phyloP scores from a whole-genome alignment of 805 yeast species.

The Kregervanrija delftensis region DNA sequence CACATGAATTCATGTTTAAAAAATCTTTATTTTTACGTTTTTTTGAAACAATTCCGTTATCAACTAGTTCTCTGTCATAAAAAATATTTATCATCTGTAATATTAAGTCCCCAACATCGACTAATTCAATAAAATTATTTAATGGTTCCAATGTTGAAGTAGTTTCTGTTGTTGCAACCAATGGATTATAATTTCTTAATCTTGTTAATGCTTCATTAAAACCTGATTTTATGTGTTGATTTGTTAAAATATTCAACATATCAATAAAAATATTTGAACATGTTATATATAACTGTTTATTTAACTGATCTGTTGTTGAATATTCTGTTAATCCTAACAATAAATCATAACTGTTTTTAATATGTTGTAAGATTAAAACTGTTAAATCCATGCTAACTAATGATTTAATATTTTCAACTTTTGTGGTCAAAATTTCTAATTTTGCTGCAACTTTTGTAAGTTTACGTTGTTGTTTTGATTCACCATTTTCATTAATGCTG shows the following conservation, averaged over 20 bases:
- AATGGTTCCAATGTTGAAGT: conserved; percentile 64
- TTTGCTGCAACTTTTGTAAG: conserved; percentile 71
- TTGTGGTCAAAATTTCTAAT: conserved; percentile 67
- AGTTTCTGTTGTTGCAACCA: conserved; percentile 18
- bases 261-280: conserved; percentile 62
- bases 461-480: conserved; percentile 20
- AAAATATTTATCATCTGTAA: conserved; percentile 90
- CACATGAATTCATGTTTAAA: conserved; percentile 68
- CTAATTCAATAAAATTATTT: conserved; percentile 80
- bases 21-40: conserved; percentile 58
- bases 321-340: conserved; percentile 38
- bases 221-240: conserved; percentile 75
- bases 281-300: conserved; percentile 26
- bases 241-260: conserved; percentile 55
- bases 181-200: conserved; percentile 65
- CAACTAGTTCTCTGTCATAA: conserved; percentile 74
- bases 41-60: conserved; percentile 39
- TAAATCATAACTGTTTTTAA: conserved; percentile 56
- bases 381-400: conserved; percentile 79
- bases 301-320: conserved; percentile 24
- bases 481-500: conserved; percentile 7
- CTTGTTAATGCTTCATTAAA: conserved; percentile 74
- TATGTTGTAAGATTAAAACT: conserved; percentile 60
- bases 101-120: conserved; percentile 86
- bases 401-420: conserved; percentile 67